A percentile compares a stretch with the other conserved stretches of the same genome.
phyloP scores from a whole-genome alignment of 768 basidiomycete genomes.

The Mycena indigotica region DNA sequence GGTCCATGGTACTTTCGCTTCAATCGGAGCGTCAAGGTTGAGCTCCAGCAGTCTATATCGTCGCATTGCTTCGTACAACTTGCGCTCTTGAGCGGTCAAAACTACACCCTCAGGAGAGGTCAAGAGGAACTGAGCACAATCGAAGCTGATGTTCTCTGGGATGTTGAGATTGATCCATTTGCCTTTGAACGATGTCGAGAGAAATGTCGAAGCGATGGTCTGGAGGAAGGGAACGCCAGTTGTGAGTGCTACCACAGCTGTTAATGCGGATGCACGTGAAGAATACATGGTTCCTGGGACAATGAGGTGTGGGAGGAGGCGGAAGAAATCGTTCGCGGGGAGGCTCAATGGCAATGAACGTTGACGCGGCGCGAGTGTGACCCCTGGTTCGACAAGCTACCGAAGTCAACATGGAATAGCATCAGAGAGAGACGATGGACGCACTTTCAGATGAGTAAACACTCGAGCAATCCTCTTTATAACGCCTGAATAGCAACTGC shows the following conservation, averaged over 20 bases:
- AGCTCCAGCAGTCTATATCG: slow-evolving; percentile 30
- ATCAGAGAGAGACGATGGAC: not conserved
- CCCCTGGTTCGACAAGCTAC: slow-evolving; percentile 27
- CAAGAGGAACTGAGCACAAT: slow-evolving; percentile 30
- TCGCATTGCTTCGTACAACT: slow-evolving; percentile 28
- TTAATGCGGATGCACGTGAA: slow-evolving; percentile 26
- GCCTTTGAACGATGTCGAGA: slow-evolving; percentile 22
- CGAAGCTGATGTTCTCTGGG: slow-evolving; percentile 32
- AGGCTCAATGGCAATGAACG: slow-evolving; percentile 27
- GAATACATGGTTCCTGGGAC: slow-evolving; percentile 31
- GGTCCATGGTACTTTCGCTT: slow-evolving; percentile 25
- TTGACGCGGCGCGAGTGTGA: slow-evolving; percentile 26
- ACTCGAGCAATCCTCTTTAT: slow-evolving; percentile 29
- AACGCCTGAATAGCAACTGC: slow-evolving; percentile 28
- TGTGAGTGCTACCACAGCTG: slow-evolving; percentile 27
- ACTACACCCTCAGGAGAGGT: slow-evolving; percentile 23
- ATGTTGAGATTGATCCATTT: slow-evolving; percentile 29
- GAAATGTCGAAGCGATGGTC: slow-evolving; percentile 23
- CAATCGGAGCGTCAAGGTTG: slow-evolving; percentile 27
- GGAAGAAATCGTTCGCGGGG: slow-evolving; percentile 24
- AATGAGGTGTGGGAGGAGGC: slow-evolving; percentile 31
- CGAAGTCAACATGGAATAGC: not conserved
- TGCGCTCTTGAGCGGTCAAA: slow-evolving; percentile 19
- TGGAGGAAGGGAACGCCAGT: slow-evolving; percentile 30
- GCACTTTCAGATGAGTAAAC: slow-evolving; percentile 31